These are phyloP conservation scores for Stereocaulon alpinum DNA, from an alignment of 495 filamentous ascomycete species.

Conservation along the genomic window DNA sequence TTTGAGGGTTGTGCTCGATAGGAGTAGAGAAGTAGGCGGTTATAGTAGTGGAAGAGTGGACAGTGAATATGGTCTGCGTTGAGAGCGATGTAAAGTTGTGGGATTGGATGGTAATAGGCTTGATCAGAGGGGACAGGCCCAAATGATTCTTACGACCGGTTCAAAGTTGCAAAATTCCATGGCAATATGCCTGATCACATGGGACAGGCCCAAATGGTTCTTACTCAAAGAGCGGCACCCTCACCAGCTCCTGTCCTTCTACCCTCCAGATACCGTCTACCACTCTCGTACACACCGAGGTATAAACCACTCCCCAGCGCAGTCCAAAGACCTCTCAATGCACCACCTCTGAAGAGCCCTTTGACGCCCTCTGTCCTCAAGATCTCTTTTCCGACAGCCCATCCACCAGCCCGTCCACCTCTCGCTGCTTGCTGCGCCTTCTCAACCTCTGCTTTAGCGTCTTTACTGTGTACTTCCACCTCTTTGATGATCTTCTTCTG, in stretches of 20 bases:
- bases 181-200: too few species aligned
- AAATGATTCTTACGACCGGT: not conserved
- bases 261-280: slow-evolving; percentile 57
- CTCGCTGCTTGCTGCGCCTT: slow-evolving; percentile 58
- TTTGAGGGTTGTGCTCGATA: too few species aligned
- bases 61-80: too few species aligned
- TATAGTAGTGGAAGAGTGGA: too few species aligned
- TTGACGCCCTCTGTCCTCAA: slow-evolving; percentile 50
- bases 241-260: slow-evolving; percentile 31
- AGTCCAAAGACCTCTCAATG: slow-evolving; percentile 69
- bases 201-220: too few species aligned
- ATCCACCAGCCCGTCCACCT: slow-evolving; percentile 57
- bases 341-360: slow-evolving; percentile 70
- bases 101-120: too few species aligned
- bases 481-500: slow-evolving; percentile 31
- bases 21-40: too few species aligned
- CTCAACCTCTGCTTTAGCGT: slow-evolving; percentile 23
- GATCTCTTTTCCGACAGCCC: slow-evolving; percentile 53
- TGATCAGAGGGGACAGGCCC: too few species aligned
- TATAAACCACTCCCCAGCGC: slow-evolving; percentile 72
- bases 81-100: too few species aligned
- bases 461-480: slow-evolving; percentile 29
- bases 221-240: slow-evolving; percentile 20
- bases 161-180: too few species aligned
- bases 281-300: slow-evolving; percentile 75